Base-by-base conservation (phyloP, 1,139 yeast genomes). In the Meyerozyma athensensis region DNA sequence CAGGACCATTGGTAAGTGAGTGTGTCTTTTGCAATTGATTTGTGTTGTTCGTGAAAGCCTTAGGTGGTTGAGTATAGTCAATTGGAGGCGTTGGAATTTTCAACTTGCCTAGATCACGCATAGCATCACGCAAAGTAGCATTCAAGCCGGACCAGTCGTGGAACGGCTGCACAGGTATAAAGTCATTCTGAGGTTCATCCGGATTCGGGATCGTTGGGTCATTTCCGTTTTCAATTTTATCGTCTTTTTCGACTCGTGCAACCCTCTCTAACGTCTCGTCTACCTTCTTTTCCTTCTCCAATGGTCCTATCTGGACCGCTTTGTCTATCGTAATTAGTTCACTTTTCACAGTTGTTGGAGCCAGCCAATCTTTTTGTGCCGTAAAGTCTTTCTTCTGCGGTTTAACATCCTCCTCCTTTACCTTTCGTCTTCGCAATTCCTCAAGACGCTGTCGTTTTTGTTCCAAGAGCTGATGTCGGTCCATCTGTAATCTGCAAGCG, bases 371-470 rank as follows among this genome's bases (percentile, higher is more conserved):
- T 7, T n/a, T 26, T 19, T 22, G 30, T 14, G 21, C 12, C 4
- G 30, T 54, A 12, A 56, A 52, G 9, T 43, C 44, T 7, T 42
- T 42, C 32, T 47, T 43, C 34, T 37, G 31, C 22, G 34, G 22
- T 30, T 40, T 14, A 22, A 26, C 33, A 21, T 35, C 39, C 10
- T 31, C 34, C n/a, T 33, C 37, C 12, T 17, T 19, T 9, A 16
- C 56, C 19, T 54, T 41, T 19, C 73, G 49, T 34, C 67, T 47
- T 48, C 50, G 66, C 28, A 74, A 58, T 46, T 67, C 74, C 30
- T 69, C 74, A 30, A 74, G 59, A 36, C 74, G 51, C 63, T 61
- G 36, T 63, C 74, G 43, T 61, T 57, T 43, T 70, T 74, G 45
- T 46, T 72, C 78, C 21, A 69, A 49, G 26, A 67, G 46, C 30